Base-by-base conservation (phyloP, 2,329 filamentous ascomycete species). In the Blastomyces emzantsi region DNA sequence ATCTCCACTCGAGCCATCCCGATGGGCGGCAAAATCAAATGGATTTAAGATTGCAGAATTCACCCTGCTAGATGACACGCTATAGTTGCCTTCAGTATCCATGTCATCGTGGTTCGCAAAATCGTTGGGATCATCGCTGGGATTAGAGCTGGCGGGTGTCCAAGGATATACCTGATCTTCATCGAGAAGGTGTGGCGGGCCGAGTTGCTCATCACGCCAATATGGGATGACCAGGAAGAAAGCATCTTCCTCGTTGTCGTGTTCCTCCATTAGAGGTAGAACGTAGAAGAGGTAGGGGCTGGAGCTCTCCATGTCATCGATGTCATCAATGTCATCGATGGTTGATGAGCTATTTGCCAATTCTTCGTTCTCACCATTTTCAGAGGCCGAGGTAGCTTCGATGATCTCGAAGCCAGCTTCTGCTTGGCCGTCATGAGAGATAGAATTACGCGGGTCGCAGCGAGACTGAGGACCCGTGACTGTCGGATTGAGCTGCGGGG, bases 381-480 rank as follows among this genome's bases (percentile, higher is more conserved):
- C 49, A 13, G 15, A 17, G 22, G 15, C 30, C 2, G 47, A 15
- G 15, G 1, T n/a, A 36, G 9, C 11, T 22, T 61, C 60, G 45
- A 43, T 36, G 3, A 33, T 19, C 6, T 54, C 60, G 30, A 36
- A 30, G 47, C 43, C 39, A n/a, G 51, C 15, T 3, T 54, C 28
- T 36, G 47, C 47, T 58, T 36, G n/a, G 39, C 47, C 39, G 63
- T 82, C 81, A 63, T 76, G 72, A 64, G 72, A 69, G 59, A 75
- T 77, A 55, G 72, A 63, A 28, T 63, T 28, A 33, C 61, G 58
- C n/a, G 33, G 57, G 28, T 58, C 39, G 33, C 41, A 49, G 9
- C 62, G 62, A 52, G 25, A 52, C 47, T 47, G 28, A 33, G 55
- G 61, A n/a, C 60, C 33, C 39, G 45, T 54, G 9, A 49, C 49